Conservation (phyloP, 164 flowering plant genomes). For the Sextonia rubra region DNA sequence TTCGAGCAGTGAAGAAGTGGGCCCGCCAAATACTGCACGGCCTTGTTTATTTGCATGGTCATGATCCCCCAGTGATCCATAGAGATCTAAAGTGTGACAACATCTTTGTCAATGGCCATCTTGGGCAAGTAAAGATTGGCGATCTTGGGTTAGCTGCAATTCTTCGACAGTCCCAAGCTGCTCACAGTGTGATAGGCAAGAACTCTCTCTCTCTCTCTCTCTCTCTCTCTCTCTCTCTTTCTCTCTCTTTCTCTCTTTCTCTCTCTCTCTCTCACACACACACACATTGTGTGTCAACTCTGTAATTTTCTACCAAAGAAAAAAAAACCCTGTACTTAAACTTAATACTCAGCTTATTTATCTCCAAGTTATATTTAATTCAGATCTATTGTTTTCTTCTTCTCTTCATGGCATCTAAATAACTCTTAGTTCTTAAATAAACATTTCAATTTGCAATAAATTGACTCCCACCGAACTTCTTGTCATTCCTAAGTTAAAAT, state of each 20-base stretch:
- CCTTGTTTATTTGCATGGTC: constrained; percentile 70
- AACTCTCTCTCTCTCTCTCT: constrained; percentile 7
- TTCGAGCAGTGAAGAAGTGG: constrained; percentile 82
- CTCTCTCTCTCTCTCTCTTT: not conserved
- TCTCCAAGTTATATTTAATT: no score
- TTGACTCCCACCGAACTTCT: no score
- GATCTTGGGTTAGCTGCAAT: constrained; percentile 88
- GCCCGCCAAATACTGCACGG: constrained; percentile 80
- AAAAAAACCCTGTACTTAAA: no score
- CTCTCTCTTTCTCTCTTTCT: constrained; percentile 4
- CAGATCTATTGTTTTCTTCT: no score
- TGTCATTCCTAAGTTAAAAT: no score
- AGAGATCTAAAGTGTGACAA: constrained; percentile 97
- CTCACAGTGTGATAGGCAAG: constrained; percentile 84
- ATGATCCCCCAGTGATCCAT: constrained; percentile 87
- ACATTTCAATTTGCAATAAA: no score
- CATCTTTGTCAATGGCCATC: constrained; percentile 90
- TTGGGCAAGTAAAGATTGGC: constrained; percentile 91
- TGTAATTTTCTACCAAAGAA: no score
- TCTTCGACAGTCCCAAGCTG: constrained; percentile 60
- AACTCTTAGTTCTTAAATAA: no score
- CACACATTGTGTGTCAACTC: no score
- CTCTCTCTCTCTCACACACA: no score
- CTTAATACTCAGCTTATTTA: no score
- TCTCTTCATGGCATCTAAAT: no score